A percentile compares a stretch with the other conserved stretches of the same genome.
Conservation (phyloP, 2,329 filamentous ascomycete species). For the Cordyceps javanica region DNA sequence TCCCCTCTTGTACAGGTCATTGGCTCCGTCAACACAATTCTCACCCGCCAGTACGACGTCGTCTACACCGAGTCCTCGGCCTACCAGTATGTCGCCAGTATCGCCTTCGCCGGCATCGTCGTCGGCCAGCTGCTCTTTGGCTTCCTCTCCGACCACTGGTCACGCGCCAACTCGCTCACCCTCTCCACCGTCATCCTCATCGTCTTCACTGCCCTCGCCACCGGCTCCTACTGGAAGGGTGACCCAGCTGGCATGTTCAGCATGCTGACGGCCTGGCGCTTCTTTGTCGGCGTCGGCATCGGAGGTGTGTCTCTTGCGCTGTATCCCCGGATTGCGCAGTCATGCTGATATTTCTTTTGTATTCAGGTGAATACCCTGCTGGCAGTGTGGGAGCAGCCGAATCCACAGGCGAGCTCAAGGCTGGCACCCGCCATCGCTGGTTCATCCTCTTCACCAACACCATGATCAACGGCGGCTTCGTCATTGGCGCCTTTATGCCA, state of each 20-base stretch:
- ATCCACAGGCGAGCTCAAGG: conserved; percentile 73
- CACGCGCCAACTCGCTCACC: conserved; percentile 74
- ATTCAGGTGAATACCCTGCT: conserved; percentile 64
- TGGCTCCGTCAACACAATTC: conserved; percentile 76
- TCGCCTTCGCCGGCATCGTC: conserved; percentile 83
- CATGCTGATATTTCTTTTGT: background rate
- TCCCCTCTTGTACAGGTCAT: conserved; percentile 56
- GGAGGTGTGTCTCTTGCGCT: conserved; percentile 41
- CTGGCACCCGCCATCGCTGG: conserved; percentile 79
- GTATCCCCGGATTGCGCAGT: fast-evolving
- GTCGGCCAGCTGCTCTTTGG: conserved; percentile 77
- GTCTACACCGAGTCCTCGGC: conserved; percentile 60
- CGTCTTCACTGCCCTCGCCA: conserved; percentile 72
- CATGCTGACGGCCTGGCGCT: conserved; percentile 72
- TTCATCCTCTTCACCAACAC: conserved; percentile 87
- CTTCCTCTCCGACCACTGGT: conserved; percentile 76
- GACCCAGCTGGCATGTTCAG: conserved; percentile 66
- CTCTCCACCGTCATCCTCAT: conserved; percentile 78
- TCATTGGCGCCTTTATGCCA: conserved; percentile 72
- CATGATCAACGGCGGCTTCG: conserved; percentile 79
- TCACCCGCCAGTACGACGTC: conserved; percentile 60
- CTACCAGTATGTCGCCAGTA: conserved; percentile 66
- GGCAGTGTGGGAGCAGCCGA: conserved; percentile 82
- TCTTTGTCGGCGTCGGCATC: conserved; percentile 74
- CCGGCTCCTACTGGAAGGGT: conserved; percentile 70